These are phyloP conservation scores for Coriaria nepalensis DNA, from an alignment of 306 rosid species.

Conservation along the genomic window DNA sequence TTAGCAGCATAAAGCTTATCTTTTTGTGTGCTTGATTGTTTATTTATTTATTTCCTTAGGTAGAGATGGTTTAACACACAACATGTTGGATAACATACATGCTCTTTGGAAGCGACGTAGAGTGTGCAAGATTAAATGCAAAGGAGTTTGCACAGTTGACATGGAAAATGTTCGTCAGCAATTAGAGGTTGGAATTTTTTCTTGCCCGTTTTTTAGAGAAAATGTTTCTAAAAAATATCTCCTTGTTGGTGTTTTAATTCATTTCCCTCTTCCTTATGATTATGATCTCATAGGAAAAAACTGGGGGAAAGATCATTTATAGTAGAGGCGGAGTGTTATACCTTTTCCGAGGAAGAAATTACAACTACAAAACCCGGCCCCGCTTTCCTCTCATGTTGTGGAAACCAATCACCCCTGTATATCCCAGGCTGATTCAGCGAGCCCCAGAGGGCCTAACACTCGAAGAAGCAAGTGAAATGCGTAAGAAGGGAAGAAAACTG, in stretches of 20 bases:
- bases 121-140: constrained; percentile 84
- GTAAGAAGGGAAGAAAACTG: constrained; percentile 57
- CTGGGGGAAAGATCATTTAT: constrained; percentile 65
- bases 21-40: no score
- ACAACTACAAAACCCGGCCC: constrained; percentile 69
- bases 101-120: constrained; percentile 93
- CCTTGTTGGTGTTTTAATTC: constrained; percentile 3
- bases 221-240: not conserved
- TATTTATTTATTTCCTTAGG: constrained; percentile 31
- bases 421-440: constrained; percentile 53
- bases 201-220: not conserved
- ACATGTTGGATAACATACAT: constrained; percentile 97
- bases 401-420: constrained; percentile 83
- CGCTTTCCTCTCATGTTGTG: constrained; percentile 90
- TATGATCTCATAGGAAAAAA: constrained; percentile 55
- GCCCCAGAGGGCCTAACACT: constrained; percentile 64
- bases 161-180: constrained; percentile 73
- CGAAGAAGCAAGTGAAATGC: constrained; percentile 62
- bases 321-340: constrained; percentile 56
- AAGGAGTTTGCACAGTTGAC: constrained; percentile 85
- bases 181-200: constrained; percentile 42
- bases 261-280: constrained; percentile 10
- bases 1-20: no score
- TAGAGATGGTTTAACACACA: constrained; percentile 95
- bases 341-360: constrained; percentile 91